Percentiles rank a stretch among this genome's conserved stretches.
phyloP scores from a whole-genome alignment of 169 alveolate species.

The Cytauxzoon felis region DNA sequence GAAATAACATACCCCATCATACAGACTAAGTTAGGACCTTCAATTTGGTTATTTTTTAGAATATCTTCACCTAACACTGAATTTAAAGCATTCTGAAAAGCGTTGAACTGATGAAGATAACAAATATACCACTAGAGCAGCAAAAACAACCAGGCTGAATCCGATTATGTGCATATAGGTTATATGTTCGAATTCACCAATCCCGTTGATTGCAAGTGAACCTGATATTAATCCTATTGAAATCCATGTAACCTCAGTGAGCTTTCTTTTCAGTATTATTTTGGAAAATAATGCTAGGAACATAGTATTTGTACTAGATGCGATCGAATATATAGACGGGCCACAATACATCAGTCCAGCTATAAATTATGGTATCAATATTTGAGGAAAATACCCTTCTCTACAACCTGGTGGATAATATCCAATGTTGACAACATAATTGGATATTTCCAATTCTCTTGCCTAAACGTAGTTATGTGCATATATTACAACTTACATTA shows the following conservation, averaged over 20 bases:
- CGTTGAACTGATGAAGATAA: not conserved
- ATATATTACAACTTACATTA: conserved; percentile 15
- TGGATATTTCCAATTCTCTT: conserved; percentile 60
- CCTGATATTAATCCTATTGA: conserved; percentile 51
- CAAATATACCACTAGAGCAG: conserved; percentile 42
- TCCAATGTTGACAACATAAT: conserved; percentile 41
- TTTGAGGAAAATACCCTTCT: conserved; percentile 21
- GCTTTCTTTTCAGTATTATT: conserved; percentile 14
- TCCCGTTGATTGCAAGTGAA: conserved; percentile 51
- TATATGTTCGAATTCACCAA: conserved; percentile 28
- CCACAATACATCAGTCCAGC: conserved; percentile 63
- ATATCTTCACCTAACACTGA: conserved; percentile 45
- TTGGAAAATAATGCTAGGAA: conserved; percentile 53
- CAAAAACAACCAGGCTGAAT: conserved; percentile 33
- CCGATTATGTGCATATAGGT: conserved; percentile 34
- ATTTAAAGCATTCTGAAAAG: conserved; percentile 38
- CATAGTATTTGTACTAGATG: conserved; percentile 60
- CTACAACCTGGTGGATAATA: conserved; percentile 56
- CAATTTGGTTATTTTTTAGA: conserved; percentile 35
- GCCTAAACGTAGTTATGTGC: conserved; percentile 5
- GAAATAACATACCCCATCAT: conserved; percentile 47
- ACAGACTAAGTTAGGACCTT: conserved; percentile 63
- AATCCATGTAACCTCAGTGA: conserved; percentile 33
- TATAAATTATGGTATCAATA: not conserved
- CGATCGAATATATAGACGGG: conserved; percentile 57